Evolutionary conservation across 139 green algal species (phyloP).

Genomic region (Trebouxia sp.): DNA sequence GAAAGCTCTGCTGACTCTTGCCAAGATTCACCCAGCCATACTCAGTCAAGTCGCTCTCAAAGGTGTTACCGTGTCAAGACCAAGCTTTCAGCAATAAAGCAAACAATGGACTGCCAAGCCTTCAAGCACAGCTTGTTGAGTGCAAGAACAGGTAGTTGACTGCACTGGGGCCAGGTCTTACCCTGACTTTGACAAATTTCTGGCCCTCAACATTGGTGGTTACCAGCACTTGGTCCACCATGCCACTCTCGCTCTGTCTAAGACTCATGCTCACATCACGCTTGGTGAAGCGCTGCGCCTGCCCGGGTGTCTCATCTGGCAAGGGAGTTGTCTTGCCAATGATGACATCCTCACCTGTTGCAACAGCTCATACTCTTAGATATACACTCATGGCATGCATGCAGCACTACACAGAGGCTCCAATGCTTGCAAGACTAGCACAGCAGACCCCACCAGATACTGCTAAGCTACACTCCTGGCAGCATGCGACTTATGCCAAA

Average conservation of each 20-base stretch:
- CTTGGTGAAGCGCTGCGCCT: constrained; percentile 73
- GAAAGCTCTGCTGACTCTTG: too few species aligned
- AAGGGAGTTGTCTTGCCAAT: constrained; percentile 78
- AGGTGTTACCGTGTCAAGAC: too few species aligned
- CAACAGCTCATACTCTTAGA: background rate
- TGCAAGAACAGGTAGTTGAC: too few species aligned
- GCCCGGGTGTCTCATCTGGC: constrained; percentile 65
- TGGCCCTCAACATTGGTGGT: constrained; percentile 89
- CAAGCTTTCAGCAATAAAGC: too few species aligned
- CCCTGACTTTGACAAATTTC: constrained; percentile 95
- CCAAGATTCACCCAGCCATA: background rate
- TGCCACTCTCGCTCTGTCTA: constrained; percentile 71
- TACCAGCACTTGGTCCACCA: constrained; percentile 87
- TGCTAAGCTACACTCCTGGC: too few species aligned
- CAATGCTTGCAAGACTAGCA: background rate
- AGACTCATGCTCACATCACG: constrained; percentile 70
- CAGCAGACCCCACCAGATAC: background rate
- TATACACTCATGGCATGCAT: background rate
- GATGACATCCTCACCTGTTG: constrained; percentile 74
- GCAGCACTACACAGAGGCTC: background rate
- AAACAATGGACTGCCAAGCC: too few species aligned
- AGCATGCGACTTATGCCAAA: too few species aligned
- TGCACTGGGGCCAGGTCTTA: constrained; percentile 14
- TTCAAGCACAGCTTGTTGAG: too few species aligned
- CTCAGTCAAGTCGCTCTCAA: too few species aligned